Base-by-base conservation (phyloP, 441 rosid genomes). In the Melastoma candidum region DNA sequence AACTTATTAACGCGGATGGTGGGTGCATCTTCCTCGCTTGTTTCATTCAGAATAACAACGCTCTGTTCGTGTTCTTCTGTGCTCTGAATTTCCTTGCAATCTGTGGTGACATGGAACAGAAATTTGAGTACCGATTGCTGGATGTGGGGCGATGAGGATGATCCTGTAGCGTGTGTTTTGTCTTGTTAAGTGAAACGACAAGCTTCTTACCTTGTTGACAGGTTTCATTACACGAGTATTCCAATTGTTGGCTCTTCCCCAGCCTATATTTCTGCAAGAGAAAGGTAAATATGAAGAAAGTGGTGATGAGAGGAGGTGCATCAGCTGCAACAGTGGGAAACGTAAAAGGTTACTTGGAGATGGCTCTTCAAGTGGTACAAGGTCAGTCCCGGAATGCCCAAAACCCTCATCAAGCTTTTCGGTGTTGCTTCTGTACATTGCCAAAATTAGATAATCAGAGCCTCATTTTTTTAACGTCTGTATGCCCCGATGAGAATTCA, bases 311-410 rank as follows among this genome's bases (percentile, higher is more conserved):
- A 36, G 6, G 8, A 4, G 41, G 41, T 36, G 6, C 41, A 36
- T 36, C 41, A 2, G 6, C 41, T 36, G 41, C 22, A 17, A 17
- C 22, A 17, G 22, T 17, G 41, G 41, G 41, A 36, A 36, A 36
- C 41, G 8, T 36, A 36, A 36, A 36, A 36, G 8, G 41, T 55
- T 62, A 75, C 98, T 84, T 92, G 98, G 66, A 93, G 74, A 77
- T 93, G 98, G 72, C 97, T 93, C 81, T 93, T 93, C n/a, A 93
- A 81, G 70, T 93, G 98, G 73, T 93, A 93, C 70, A 93, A 64
- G 59, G 97, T 93, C 51, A 93, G 92, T 22, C 93, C 95, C 69
- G 92, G 78, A 73, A 86, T 80, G 25, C 74, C 98, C 90, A 88
- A 81, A 64, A 65, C 73, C 64, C 82, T 84, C 93, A 84, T 84